A percentile compares a stretch with the other conserved stretches of the same genome.
Conservation (phyloP, 345 rosid genomes). For the Brassica juncea region DNA sequence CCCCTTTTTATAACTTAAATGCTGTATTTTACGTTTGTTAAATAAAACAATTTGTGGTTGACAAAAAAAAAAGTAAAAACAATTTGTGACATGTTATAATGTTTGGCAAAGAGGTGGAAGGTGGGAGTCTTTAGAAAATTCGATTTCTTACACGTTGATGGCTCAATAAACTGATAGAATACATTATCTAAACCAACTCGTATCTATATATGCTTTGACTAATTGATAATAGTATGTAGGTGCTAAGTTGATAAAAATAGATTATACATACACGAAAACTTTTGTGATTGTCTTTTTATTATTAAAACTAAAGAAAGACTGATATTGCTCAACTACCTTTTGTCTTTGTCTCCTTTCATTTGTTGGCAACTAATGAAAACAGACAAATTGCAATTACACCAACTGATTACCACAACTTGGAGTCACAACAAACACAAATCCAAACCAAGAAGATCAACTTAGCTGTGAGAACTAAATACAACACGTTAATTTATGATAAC, state of each 20-base stretch:
- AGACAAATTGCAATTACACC: slow-evolving; percentile 2
- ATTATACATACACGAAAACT: neutral
- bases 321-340: slow-evolving; percentile 13
- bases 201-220: neutral
- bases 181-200: neutral
- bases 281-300: neutral
- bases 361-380: neutral
- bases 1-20: neutral
- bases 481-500: neutral
- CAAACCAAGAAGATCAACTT: neutral
- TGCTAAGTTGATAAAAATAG: neutral
- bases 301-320: neutral
- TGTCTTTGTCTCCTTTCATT: neutral
- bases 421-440: neutral
- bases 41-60: neutral
- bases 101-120: slow-evolving; percentile 23
- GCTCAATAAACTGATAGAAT: neutral
- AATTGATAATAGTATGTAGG: neutral
- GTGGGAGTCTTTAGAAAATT: neutral
- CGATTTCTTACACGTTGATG: slow-evolving; percentile 23
- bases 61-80: neutral
- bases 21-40: neutral
- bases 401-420: slow-evolving; percentile 12
- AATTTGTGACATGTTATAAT: slow-evolving; percentile 14
- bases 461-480: neutral